Percentiles rank a stretch among this genome's conserved stretches.
phyloP scores from a whole-genome alignment of 2,329 filamentous ascomycete species.

The Ophiostoma quercus region DNA sequence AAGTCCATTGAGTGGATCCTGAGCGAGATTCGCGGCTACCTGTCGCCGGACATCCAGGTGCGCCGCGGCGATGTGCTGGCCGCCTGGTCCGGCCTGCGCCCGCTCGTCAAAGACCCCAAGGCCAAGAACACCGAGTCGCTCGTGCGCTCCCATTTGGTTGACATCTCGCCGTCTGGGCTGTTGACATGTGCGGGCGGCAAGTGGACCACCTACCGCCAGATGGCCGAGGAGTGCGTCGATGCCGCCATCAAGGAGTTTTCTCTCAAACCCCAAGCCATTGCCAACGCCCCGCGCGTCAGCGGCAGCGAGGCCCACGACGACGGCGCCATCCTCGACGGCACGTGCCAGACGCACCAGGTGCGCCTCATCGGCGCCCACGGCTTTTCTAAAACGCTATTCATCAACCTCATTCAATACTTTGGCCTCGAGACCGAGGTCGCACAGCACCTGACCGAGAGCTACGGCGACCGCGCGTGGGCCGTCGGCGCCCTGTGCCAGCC shows the following conservation, averaged over 20 bases:
- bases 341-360: slow-evolving; percentile 69
- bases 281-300: slow-evolving; percentile 57
- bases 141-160: slow-evolving; percentile 74
- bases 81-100: slow-evolving; percentile 72
- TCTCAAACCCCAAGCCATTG: slow-evolving; percentile 46
- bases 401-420: slow-evolving; percentile 90
- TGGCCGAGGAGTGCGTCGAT: slow-evolving; percentile 81
- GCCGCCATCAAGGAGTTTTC: slow-evolving; percentile 64
- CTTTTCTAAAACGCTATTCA: slow-evolving; percentile 79
- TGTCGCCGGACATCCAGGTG: slow-evolving; percentile 70
- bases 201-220: slow-evolving; percentile 84
- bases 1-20: slow-evolving; percentile 79
- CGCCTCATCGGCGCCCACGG: slow-evolving; percentile 72
- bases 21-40: slow-evolving; percentile 68
- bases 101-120: slow-evolving; percentile 73
- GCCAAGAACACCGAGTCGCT: slow-evolving; percentile 77
- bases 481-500: slow-evolving; percentile 77
- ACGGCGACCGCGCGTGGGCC: slow-evolving; percentile 88
- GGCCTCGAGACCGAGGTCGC: slow-evolving; percentile 92
- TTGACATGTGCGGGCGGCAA: slow-evolving; percentile 78
- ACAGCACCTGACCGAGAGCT: slow-evolving; percentile 78
- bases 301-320: slow-evolving; percentile 65
- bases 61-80: slow-evolving; percentile 70
- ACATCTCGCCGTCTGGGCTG: slow-evolving; percentile 66
- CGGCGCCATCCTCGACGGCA: slow-evolving; percentile 63